A percentile compares a stretch with the other conserved stretches of the same genome.
Evolutionary conservation across 2,329 filamentous ascomycete genomes (phyloP).

Genomic region (Lecanicillium sp.): DNA sequence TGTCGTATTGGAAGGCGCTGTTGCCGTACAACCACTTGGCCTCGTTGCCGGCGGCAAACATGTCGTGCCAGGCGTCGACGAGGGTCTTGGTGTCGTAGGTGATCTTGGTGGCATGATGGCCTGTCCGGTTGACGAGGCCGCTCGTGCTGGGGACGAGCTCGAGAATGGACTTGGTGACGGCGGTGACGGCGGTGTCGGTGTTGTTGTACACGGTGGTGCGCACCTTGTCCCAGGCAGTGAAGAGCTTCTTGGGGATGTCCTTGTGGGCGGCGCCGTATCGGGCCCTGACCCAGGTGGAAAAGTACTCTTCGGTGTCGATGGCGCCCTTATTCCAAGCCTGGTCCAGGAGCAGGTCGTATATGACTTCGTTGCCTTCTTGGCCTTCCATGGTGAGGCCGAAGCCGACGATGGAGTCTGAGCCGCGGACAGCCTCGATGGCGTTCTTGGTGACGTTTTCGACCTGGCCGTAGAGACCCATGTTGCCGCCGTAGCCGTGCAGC

Average conservation of each 20-base stretch:
- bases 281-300: slow-evolving; percentile 35
- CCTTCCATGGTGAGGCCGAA: slow-evolving; percentile 42
- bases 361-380: slow-evolving; percentile 44
- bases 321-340: slow-evolving; percentile 39
- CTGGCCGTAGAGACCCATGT: slow-evolving; percentile 41
- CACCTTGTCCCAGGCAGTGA: slow-evolving; percentile 12
- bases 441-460: slow-evolving; percentile 40
- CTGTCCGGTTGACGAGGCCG: slow-evolving; percentile 30
- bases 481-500: slow-evolving; percentile 41
- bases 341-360: slow-evolving; percentile 42
- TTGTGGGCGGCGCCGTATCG: slow-evolving; percentile 27
- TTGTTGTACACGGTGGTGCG: slow-evolving; percentile 13
- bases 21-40: slow-evolving; percentile 31
- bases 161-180: slow-evolving; percentile 39
- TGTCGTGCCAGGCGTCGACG: slow-evolving; percentile 30
- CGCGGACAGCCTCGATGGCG: slow-evolving; percentile 33
- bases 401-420: slow-evolving; percentile 35
- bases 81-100: slow-evolving; percentile 32
- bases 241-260: slow-evolving; percentile 8
- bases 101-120: slow-evolving; percentile 32
- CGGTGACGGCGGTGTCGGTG: slow-evolving; percentile 19
- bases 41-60: slow-evolving; percentile 29
- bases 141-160: slow-evolving; percentile 36
- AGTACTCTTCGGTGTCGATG: slow-evolving; percentile 38
- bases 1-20: slow-evolving; percentile 36